phyloP scores from a whole-genome alignment of 129 eudicot species.

The Tanacetum coccineum region DNA sequence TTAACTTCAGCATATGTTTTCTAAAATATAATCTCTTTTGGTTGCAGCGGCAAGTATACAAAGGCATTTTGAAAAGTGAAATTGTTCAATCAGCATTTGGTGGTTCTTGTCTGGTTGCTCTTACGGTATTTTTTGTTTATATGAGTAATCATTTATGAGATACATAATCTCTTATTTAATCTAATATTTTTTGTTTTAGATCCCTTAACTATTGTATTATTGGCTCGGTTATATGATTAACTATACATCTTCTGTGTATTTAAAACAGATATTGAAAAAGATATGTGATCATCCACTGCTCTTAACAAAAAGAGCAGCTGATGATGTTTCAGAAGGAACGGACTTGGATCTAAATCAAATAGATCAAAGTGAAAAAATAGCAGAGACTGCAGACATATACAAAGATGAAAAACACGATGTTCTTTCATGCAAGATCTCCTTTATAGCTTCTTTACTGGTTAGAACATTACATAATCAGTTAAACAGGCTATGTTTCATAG shows the following conservation, averaged over 20 bases:
- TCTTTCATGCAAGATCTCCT: slow-evolving; percentile 97
- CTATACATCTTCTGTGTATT: neutral
- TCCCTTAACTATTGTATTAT: too few species aligned
- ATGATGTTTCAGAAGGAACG: slow-evolving; percentile 92
- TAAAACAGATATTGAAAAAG: slow-evolving; percentile 74
- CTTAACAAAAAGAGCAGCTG: slow-evolving; percentile 97
- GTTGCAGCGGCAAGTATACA: slow-evolving; percentile 77
- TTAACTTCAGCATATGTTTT: neutral
- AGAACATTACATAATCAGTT: too few species aligned
- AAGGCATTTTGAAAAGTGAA: too few species aligned
- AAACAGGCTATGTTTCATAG: neutral
- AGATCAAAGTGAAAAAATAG: slow-evolving; percentile 68
- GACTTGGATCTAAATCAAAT: slow-evolving; percentile 58
- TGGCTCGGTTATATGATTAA: too few species aligned
- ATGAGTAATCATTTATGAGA: too few species aligned
- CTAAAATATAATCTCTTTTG: slow-evolving; percentile 11
- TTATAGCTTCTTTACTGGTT: too few species aligned
- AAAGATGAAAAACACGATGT: slow-evolving; percentile 47
- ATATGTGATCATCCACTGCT: slow-evolving; percentile 96
- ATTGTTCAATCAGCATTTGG: too few species aligned
- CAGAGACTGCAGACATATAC: slow-evolving; percentile 55
- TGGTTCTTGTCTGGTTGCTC: too few species aligned
- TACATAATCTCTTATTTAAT: too few species aligned
- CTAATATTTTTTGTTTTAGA: too few species aligned
- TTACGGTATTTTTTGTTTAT: too few species aligned